Conservation (phyloP, 805 yeast genomes). For the Candida silvatica region DNA sequence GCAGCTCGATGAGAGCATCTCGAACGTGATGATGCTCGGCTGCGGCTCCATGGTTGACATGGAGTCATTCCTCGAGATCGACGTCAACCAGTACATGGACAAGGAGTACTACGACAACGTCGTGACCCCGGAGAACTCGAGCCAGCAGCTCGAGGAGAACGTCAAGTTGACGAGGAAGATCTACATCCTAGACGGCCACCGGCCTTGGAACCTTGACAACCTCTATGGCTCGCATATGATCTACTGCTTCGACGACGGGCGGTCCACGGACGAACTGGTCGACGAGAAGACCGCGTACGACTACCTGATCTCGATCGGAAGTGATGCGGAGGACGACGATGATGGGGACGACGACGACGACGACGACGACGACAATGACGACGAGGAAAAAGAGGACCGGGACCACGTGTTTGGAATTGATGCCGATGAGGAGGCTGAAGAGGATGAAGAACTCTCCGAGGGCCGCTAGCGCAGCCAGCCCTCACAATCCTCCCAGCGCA, state of each 20-base stretch:
- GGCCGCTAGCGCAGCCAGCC: too few species aligned
- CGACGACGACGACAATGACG: slow-evolving; percentile 19
- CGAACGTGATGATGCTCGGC: slow-evolving; percentile 73
- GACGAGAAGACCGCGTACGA: slow-evolving; percentile 58
- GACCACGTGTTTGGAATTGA: slow-evolving; percentile 13
- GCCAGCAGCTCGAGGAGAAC: slow-evolving; percentile 1
- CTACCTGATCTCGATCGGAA: slow-evolving; percentile 32
- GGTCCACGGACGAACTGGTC: slow-evolving; percentile 47
- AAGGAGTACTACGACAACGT: slow-evolving; percentile 12
- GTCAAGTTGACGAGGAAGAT: slow-evolving; percentile 44
- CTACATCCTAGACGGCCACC: slow-evolving; percentile 81
- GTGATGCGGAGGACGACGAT: slow-evolving; percentile 24
- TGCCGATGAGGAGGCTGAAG: not conserved
- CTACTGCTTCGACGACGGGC: slow-evolving; percentile 83
- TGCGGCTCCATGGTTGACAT: slow-evolving; percentile 92
- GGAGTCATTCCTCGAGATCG: slow-evolving; percentile 62
- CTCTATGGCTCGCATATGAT: slow-evolving; percentile 75
- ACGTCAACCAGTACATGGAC: slow-evolving; percentile 41
- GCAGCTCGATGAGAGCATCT: slow-evolving; percentile 63
- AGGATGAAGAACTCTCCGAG: slow-evolving; percentile 11
- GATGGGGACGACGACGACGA: slow-evolving; percentile 22
- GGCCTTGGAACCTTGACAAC: slow-evolving; percentile 97
- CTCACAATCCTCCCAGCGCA: slow-evolving; percentile 17
- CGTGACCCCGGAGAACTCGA: slow-evolving; percentile 2
- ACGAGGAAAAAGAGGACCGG: slow-evolving; percentile 13